A percentile compares a stretch with the other conserved stretches of the same genome.
Conservation (phyloP, 306 rosid genomes). For the Prunus campanulata region DNA sequence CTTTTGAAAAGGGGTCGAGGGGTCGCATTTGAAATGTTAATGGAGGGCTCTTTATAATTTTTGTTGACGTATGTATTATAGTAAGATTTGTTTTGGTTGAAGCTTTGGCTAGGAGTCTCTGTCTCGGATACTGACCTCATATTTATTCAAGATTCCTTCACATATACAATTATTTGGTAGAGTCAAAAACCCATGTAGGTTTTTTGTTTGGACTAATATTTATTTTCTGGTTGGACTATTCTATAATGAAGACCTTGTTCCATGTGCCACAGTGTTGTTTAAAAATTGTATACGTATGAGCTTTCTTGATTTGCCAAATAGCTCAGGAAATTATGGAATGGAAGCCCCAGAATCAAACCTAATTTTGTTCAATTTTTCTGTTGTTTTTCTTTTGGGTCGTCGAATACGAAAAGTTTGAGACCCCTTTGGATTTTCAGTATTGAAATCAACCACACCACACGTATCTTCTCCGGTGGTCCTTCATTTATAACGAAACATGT, state of each 20-base stretch:
- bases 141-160: neutral
- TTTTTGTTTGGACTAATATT: neutral
- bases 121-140: neutral
- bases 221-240: slow-evolving; percentile 8
- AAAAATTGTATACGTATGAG: neutral
- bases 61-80: neutral
- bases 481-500: neutral
- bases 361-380: neutral
- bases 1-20: neutral
- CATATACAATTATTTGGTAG: neutral
- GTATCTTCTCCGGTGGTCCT: neutral
- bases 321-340: neutral
- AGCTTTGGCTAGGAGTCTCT: neutral
- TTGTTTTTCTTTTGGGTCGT: neutral
- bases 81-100: slow-evolving; percentile 1
- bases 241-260: neutral
- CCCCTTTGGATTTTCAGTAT: neutral
- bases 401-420: neutral
- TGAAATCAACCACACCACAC: neutral
- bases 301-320: neutral
- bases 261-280: neutral
- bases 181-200: neutral
- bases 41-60: neutral
- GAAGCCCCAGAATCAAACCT: neutral
- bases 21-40: neutral